Conservation (phyloP, 164 flowering plant species). For the Malania oleifera region DNA sequence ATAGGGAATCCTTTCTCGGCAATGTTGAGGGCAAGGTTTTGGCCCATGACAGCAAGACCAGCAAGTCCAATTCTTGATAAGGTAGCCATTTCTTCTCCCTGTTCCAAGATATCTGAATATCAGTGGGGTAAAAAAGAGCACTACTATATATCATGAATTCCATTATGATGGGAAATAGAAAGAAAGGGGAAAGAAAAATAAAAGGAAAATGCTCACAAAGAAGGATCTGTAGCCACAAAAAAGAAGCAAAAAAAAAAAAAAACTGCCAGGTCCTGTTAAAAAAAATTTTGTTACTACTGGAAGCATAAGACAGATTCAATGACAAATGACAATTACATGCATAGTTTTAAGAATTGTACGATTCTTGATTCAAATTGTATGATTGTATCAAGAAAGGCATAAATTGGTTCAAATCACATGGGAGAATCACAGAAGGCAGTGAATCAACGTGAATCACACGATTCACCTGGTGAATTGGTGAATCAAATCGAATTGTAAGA, state of each 20-base stretch:
- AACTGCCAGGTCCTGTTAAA: neutral
- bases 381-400: no score
- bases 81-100: constrained; percentile 31
- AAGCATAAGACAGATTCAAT: neutral
- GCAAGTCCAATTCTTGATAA: constrained; percentile 61
- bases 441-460: no score
- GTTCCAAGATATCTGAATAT: neutral
- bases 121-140: neutral
- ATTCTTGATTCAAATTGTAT: no score
- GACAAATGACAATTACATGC: no score
- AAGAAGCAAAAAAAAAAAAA: no score
- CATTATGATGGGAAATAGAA: no score
- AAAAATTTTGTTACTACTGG: neutral
- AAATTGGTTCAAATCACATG: no score
- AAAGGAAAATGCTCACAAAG: neutral
- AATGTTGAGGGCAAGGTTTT: constrained; percentile 79
- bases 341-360: no score
- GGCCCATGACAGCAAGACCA: constrained; percentile 81
- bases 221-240: neutral
- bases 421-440: no score
- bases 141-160: neutral
- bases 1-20: constrained; percentile 83
- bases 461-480: no score
- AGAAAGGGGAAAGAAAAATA: neutral
- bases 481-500: no score